phyloP scores from a whole-genome alignment of 495 filamentous ascomycete genomes.

The Podospora appendiculata region DNA sequence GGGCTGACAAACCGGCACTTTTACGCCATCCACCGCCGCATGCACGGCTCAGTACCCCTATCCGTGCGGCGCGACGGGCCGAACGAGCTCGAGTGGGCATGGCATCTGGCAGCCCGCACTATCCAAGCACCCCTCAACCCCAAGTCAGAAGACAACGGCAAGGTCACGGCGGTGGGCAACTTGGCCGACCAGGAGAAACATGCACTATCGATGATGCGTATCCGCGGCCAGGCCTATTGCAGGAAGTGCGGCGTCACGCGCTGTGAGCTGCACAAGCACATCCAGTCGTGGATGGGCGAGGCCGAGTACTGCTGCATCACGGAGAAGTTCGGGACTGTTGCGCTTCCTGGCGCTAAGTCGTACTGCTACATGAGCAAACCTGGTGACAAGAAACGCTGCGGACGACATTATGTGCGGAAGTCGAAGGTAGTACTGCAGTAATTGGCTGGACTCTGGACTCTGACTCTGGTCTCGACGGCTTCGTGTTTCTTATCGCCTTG shows the following conservation, averaged over 20 bases:
- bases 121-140: slow-evolving; percentile 6
- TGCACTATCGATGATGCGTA: slow-evolving; percentile 29
- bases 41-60: slow-evolving; percentile 42
- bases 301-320: slow-evolving; percentile 43
- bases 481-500: no score
- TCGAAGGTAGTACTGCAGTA: slow-evolving; percentile 17
- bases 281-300: slow-evolving; percentile 43
- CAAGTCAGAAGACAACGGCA: not conserved
- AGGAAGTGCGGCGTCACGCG: slow-evolving; percentile 43
- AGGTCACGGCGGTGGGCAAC: slow-evolving; percentile 8
- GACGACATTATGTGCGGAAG: slow-evolving; percentile 30
- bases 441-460: not conserved
- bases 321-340: slow-evolving; percentile 39
- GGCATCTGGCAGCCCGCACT: slow-evolving; percentile 38
- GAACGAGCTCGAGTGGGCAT: slow-evolving; percentile 49
- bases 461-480: no score
- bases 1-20: slow-evolving; percentile 42
- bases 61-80: slow-evolving; percentile 40
- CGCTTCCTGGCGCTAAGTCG: slow-evolving; percentile 24
- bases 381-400: slow-evolving; percentile 38
- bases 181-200: slow-evolving; percentile 19
- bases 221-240: slow-evolving; percentile 40
- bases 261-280: slow-evolving; percentile 47
- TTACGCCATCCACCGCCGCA: slow-evolving; percentile 42
- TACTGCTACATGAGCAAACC: slow-evolving; percentile 45